These are phyloP conservation scores for Metarhizium brunneum DNA, from an alignment of 2,329 filamentous ascomycete species.

Conservation along the genomic window DNA sequence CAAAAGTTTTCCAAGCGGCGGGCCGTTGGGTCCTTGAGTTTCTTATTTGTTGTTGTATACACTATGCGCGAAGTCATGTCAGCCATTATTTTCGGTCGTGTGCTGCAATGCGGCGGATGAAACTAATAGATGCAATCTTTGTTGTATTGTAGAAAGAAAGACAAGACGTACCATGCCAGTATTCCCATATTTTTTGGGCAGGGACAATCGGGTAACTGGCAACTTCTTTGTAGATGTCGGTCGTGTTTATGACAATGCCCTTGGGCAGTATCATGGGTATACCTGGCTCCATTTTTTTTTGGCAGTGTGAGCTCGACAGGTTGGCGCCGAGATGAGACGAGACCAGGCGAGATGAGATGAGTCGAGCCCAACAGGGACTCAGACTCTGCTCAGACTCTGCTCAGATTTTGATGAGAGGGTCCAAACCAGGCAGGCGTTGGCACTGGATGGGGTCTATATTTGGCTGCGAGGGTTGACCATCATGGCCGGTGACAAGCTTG, in stretches of 20 bases:
- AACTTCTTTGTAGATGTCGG: conserved; percentile 43
- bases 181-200: conserved; percentile 42
- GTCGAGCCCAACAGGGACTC: not conserved
- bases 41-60: conserved; percentile 50
- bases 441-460: conserved; percentile 1
- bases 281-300: conserved; percentile 21
- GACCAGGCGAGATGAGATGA: not conserved
- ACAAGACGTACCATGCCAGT: conserved; percentile 44
- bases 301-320: not conserved
- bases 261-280: conserved; percentile 42
- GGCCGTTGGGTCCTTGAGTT: conserved; percentile 51
- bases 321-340: not conserved
- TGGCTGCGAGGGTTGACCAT: conserved; percentile 1
- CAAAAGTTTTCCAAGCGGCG: conserved; percentile 55
- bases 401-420: not conserved
- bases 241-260: conserved; percentile 47
- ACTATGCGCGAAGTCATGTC: conserved; percentile 27
- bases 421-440: not conserved
- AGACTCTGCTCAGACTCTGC: not conserved
- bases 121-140: not conserved
- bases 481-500: not conserved
- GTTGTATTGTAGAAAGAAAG: too few species aligned
- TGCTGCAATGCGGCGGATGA: not conserved
- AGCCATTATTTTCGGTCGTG: not conserved
- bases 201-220: conserved; percentile 41